Evolutionary conservation across 140 eudicot genomes (phyloP).

Genomic region (Erigeron philadelphicus): DNA sequence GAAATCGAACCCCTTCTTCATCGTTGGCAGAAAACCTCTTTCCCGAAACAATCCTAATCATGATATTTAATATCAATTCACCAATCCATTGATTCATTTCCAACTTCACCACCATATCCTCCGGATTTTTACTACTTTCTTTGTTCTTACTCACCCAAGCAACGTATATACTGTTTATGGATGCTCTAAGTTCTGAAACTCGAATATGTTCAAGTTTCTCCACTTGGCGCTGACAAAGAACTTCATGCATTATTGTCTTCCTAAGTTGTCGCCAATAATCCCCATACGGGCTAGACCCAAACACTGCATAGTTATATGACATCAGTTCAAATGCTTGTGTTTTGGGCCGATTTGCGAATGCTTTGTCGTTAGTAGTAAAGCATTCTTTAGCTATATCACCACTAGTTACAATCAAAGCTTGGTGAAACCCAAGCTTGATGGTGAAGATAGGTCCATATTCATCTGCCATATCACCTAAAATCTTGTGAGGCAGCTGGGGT

Average conservation of each 20-base stretch:
- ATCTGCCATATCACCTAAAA: too few species aligned
- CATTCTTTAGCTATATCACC: constrained; percentile 14
- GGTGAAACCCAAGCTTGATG: constrained; percentile 17
- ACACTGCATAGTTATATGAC: constrained; percentile 19
- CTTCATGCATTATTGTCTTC: constrained; percentile 8
- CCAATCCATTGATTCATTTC: constrained; percentile 22
- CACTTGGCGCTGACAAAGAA: background rate
- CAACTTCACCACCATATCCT: constrained; percentile 10
- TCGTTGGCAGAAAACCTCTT: background rate
- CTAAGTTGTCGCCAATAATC: constrained; percentile 17
- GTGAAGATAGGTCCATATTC: background rate
- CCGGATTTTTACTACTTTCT: background rate
- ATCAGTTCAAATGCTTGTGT: constrained; percentile 14
- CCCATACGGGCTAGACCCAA: constrained; percentile 13
- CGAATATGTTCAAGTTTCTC: constrained; percentile 1
- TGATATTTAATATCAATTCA: constrained; percentile 9
- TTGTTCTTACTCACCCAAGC: constrained; percentile 6
- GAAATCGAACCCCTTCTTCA: constrained; percentile 7
- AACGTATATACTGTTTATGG: background rate
- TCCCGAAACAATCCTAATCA: constrained; percentile 21
- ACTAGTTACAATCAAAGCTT: constrained; percentile 17
- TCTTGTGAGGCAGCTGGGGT: too few species aligned
- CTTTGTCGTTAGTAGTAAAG: constrained; percentile 18
- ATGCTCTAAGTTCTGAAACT: constrained; percentile 17
- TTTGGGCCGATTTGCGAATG: constrained; percentile 12